Evolutionary conservation across 345 rosid species (phyloP).

Genomic region (Sisymbrium altissimum): DNA sequence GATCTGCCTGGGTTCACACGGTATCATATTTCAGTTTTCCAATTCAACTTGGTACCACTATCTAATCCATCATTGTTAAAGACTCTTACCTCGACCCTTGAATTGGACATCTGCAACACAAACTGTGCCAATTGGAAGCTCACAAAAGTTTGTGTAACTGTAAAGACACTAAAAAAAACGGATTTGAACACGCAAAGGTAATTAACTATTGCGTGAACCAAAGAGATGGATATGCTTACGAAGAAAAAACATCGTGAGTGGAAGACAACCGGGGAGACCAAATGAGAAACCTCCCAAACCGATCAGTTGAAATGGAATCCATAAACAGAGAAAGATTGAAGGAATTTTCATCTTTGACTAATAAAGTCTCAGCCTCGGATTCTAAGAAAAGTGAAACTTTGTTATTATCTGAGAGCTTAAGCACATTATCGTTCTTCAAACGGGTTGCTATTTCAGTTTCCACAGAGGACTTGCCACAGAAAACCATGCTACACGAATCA

Average conservation of each 20-base stretch:
- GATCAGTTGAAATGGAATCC: slow-evolving; percentile 54
- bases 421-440: slow-evolving; percentile 41
- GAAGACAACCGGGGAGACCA: slow-evolving; percentile 77
- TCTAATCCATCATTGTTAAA: not conserved
- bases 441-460: slow-evolving; percentile 50
- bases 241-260: slow-evolving; percentile 74
- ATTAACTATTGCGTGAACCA: too few relatives aligned
- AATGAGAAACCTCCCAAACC: slow-evolving; percentile 67
- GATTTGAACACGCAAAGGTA: not conserved
- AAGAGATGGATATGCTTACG: slow-evolving; percentile 43
- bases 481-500: slow-evolving; percentile 39
- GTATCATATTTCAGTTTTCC: not conserved
- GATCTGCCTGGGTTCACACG: slow-evolving; percentile 54
- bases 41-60: not conserved
- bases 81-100: slow-evolving; percentile 68
- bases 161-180: slow-evolving; percentile 17
- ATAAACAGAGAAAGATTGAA: slow-evolving; percentile 45
- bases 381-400: slow-evolving; percentile 41
- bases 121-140: slow-evolving; percentile 75
- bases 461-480: slow-evolving; percentile 57
- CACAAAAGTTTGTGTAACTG: slow-evolving; percentile 71
- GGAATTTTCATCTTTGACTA: slow-evolving; percentile 19
- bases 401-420: slow-evolving; percentile 45
- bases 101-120: slow-evolving; percentile 72
- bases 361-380: slow-evolving; percentile 41